These are phyloP conservation scores for Alternaria viburni DNA, from an alignment of 2,329 filamentous ascomycete genomes.

Conservation along the genomic window DNA sequence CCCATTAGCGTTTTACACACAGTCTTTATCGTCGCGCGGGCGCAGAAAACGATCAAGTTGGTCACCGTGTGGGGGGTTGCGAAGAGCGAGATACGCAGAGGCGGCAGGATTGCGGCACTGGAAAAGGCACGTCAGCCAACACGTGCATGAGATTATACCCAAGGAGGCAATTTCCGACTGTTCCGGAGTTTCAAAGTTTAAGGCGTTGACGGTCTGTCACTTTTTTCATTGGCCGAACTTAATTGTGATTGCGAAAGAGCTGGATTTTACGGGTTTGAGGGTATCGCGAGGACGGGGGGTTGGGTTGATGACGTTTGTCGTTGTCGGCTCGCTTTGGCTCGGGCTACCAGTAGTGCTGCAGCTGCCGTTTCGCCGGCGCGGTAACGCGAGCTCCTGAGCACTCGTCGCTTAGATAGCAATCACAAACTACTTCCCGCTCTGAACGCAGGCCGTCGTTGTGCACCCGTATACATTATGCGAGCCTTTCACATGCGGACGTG, in stretches of 20 bases:
- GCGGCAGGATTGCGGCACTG: constrained; percentile 1
- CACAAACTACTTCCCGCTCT: background rate
- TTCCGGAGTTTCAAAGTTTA: constrained; percentile 14
- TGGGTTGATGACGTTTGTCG: background rate
- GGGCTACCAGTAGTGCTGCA: background rate
- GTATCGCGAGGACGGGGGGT: constrained; percentile 21
- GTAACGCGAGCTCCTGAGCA: background rate
- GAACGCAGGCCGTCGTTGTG: background rate
- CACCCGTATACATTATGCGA: background rate
- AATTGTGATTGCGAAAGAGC: constrained; percentile 11
- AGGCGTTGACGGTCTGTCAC: constrained; percentile 10
- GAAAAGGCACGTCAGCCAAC: constrained; percentile 8
- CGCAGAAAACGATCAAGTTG: constrained; percentile 11
- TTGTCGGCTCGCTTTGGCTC: background rate
- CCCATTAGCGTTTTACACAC: constrained; percentile 4
- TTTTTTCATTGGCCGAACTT: constrained; percentile 12
- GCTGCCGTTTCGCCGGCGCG: background rate
- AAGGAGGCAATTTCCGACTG: constrained; percentile 24
- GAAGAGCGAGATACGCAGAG: background rate
- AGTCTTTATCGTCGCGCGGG: constrained; percentile 21
- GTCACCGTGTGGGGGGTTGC: constrained; percentile 5
- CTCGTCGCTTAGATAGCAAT: background rate
- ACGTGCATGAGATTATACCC: constrained; percentile 20
- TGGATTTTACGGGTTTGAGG: constrained; percentile 14
- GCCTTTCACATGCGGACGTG: background rate